Evolutionary conservation across 176 grass and related monocot genomes (phyloP).

Genomic region (Ampelocalamus luodianensis): DNA sequence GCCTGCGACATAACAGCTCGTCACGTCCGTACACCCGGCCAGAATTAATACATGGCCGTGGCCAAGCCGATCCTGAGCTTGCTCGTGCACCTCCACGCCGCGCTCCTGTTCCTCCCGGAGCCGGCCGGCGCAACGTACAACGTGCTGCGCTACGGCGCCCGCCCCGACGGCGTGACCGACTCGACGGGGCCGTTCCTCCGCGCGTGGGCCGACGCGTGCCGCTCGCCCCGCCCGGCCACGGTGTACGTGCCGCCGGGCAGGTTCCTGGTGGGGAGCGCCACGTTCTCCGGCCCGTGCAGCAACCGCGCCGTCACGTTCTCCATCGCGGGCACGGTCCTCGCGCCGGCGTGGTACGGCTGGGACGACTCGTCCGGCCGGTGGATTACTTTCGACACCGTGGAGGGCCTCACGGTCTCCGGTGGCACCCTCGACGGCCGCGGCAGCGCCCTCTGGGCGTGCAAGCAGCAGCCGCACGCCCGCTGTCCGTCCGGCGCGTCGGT

Average conservation of each 20-base stretch:
- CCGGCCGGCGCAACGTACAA: conserved; percentile 45
- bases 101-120: conserved; percentile 37
- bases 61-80: conserved; percentile 28
- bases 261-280: conserved; percentile 57
- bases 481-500: conserved; percentile 69
- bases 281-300: conserved; percentile 73
- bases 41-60: conserved; percentile 35
- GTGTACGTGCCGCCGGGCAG: conserved; percentile 64
- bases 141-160: conserved; percentile 70
- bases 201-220: conserved; percentile 82
- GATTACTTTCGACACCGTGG: conserved; percentile 71
- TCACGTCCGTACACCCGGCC: background rate
- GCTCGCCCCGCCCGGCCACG: conserved; percentile 49
- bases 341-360: conserved; percentile 44
- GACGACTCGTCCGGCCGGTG: conserved; percentile 36
- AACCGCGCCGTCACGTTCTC: conserved; percentile 56
- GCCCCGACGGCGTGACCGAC: conserved; percentile 62
- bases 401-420: conserved; percentile 69
- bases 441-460: conserved; percentile 71
- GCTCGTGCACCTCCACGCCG: conserved; percentile 38
- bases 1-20: background rate
- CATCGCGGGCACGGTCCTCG: conserved; percentile 64
- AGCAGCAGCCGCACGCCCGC: conserved; percentile 15
- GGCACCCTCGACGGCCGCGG: conserved; percentile 80
- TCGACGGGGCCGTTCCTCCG: conserved; percentile 56